Percentiles rank a stretch among this genome's conserved stretches.
Evolutionary conservation across 1,284 basidiomycete species (phyloP).

Genomic region (Pisolithus thermaeus): DNA sequence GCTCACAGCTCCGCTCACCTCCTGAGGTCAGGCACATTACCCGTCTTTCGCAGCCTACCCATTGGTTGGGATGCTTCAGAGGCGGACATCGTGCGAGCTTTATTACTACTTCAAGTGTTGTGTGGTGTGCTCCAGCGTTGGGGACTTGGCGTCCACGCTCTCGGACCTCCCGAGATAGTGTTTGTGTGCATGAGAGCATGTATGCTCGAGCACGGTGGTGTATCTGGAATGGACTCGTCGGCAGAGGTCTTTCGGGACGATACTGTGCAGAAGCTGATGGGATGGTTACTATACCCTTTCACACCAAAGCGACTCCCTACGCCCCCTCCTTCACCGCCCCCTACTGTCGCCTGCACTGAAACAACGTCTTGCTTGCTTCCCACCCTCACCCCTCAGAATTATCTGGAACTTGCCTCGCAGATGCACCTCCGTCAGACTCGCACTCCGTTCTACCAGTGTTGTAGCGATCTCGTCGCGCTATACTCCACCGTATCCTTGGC

Average conservation of each 20-base stretch:
- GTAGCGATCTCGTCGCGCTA: slow-evolving; percentile 84
- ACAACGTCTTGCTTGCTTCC: slow-evolving; percentile 19
- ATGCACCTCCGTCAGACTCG: slow-evolving; percentile 55
- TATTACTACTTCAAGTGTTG: slow-evolving; percentile 46
- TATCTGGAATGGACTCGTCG: slow-evolving; percentile 4
- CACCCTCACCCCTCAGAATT: background rate
- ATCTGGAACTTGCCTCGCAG: slow-evolving; percentile 54
- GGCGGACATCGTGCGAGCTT: slow-evolving; percentile 67
- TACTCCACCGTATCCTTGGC: slow-evolving; percentile 91
- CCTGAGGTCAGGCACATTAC: slow-evolving; percentile 70
- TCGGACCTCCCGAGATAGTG: slow-evolving; percentile 51
- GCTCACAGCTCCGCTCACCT: slow-evolving; percentile 73
- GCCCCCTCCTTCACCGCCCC: background rate
- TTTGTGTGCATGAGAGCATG: slow-evolving; percentile 90
- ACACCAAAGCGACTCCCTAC: slow-evolving; percentile 27
- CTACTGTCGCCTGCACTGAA: slow-evolving; percentile 14
- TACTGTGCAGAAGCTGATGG: slow-evolving; percentile 55
- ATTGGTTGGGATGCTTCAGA: slow-evolving; percentile 77
- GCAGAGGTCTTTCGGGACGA: slow-evolving; percentile 71
- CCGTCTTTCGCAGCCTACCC: slow-evolving; percentile 68
- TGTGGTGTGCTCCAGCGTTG: slow-evolving; percentile 39
- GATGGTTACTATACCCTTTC: slow-evolving; percentile 53
- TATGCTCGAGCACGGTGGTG: slow-evolving; percentile 78
- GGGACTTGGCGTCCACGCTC: slow-evolving; percentile 33
- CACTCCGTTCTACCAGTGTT: slow-evolving; percentile 90